A percentile compares a stretch with the other conserved stretches of the same genome.
These are phyloP conservation scores for Puccinia novopanici DNA, from an alignment of 1,284 basidiomycete genomes.

Conservation along the genomic window DNA sequence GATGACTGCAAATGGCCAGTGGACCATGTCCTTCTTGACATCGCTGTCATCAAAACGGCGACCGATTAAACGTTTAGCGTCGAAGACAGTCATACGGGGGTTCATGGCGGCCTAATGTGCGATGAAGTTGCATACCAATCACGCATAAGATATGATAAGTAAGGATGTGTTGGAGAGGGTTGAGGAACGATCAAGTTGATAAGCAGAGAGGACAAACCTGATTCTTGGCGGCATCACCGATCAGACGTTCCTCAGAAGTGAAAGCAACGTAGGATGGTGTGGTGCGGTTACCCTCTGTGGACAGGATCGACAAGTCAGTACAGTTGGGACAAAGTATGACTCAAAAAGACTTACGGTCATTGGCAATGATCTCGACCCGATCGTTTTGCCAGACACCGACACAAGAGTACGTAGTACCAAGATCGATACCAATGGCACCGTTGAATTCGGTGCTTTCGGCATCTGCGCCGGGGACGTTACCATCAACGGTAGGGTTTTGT, in stretches of 20 bases:
- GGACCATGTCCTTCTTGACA: conserved; percentile 61
- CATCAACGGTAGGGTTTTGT: conserved; percentile 51
- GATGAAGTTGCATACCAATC: too few species aligned
- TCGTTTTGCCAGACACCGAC: conserved; percentile 99
- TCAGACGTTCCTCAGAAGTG: conserved; percentile 87
- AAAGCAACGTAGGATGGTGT: conserved; percentile 93
- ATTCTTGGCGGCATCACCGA: conserved; percentile 94
- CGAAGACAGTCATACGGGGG: conserved; percentile 92
- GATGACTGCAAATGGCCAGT: conserved; percentile 62
- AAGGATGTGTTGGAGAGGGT: too few species aligned
- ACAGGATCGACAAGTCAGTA: too few species aligned
- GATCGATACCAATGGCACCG: conserved; percentile 61
- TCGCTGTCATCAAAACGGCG: conserved; percentile 64
- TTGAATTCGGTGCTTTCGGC: conserved; percentile 43
- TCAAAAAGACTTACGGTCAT: too few species aligned
- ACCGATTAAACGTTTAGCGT: conserved; percentile 91
- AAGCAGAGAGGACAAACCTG: too few species aligned
- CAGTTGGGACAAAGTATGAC: too few species aligned
- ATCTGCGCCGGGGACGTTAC: conserved; percentile 41
- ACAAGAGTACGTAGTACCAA: conserved; percentile 65
- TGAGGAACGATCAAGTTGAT: too few species aligned
- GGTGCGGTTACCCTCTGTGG: conserved; percentile 90
- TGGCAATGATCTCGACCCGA: conserved; percentile 97
- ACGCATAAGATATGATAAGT: too few species aligned
- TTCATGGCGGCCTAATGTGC: conserved; percentile 64